Evolutionary conservation across 2,329 filamentous ascomycete genomes (phyloP).

Genomic region (Epichloe amarillans): DNA sequence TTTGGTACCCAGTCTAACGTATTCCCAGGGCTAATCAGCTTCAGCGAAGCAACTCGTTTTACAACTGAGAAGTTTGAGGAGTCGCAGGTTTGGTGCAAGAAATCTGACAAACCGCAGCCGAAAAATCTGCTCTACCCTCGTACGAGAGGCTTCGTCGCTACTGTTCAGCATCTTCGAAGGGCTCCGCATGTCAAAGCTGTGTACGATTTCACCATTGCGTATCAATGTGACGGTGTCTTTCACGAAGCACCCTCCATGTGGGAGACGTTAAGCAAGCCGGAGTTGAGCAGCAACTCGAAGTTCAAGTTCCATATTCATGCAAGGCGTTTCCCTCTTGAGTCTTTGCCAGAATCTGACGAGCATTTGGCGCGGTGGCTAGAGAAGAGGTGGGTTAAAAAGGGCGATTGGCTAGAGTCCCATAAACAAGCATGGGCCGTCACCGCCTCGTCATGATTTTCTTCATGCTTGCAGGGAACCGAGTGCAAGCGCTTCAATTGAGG

Average conservation of each 20-base stretch:
- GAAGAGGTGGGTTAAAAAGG: constrained; percentile 39
- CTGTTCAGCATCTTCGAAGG: constrained; percentile 39
- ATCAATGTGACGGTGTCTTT: constrained; percentile 30
- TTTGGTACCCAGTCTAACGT: not conserved
- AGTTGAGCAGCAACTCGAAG: constrained; percentile 23
- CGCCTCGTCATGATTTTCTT: constrained; percentile 1
- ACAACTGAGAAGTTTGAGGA: constrained; percentile 38
- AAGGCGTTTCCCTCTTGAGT: constrained; percentile 32
- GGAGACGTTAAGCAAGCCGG: constrained; percentile 32
- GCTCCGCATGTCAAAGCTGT: constrained; percentile 38
- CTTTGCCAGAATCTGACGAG: constrained; percentile 33
- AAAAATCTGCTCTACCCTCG: constrained; percentile 46
- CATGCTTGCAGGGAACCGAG: not conserved
- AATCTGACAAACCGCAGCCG: constrained; percentile 35
- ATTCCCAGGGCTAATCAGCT: constrained; percentile 45
- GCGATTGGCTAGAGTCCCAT: constrained; percentile 31
- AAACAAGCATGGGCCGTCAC: constrained; percentile 9
- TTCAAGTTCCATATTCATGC: constrained; percentile 38
- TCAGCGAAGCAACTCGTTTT: constrained; percentile 50
- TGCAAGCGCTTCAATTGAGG: not conserved
- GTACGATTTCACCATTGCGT: constrained; percentile 42
- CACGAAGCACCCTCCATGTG: constrained; percentile 37
- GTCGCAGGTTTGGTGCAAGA: constrained; percentile 38
- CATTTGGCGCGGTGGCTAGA: constrained; percentile 39
- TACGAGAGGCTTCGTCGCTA: constrained; percentile 47